Evolutionary conservation across 176 grass and related monocot species (phyloP), one percentile per base, ranked within the genome.

Genomic region (Hordeum marinum): DNA sequence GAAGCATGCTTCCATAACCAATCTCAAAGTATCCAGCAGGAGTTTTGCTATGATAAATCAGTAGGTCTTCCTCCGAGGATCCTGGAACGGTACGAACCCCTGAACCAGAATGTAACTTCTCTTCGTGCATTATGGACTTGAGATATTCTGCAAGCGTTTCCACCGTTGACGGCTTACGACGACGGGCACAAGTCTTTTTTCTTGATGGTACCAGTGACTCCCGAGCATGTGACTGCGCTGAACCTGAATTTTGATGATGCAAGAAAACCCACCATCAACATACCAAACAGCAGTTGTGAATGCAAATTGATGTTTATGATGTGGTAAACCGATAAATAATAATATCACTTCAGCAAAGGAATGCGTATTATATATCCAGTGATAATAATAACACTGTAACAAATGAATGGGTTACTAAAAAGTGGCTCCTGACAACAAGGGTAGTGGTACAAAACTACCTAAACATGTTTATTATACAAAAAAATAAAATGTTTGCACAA

Each of bases 171-270:
- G 76, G 80, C 77, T 90, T 95, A 20, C 67, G 62, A 42, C 84
- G 89, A 62, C 83, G 71, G 14, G 89, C 50, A 80, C 64, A 84
- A 8, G 83, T 98, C 80, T 85, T 91, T 76, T 92, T 98, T 82
- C 84, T 98, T 57, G 93, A 98, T 75, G 91, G 96, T 41, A 92
- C 72, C 55, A 92, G 65, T 13, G 89, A 83, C 71, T 85, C 96
- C 96, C 89, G 92, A 59, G 80, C 90, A 82, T 98, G 94, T 59
- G 93, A 95, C 54, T 98, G 96, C 7, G 85, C 86, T 85, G 96
- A 95, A 81, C 93, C 93, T 94, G 88, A 74, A 86, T 85, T 63
- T 27, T 42, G 48, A 57, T 68, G 57, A 76, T 68, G 9, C 40
- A 27, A 29, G 50, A 43, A 88, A 55, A 52, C 1, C 34, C 57